Base-by-base conservation (phyloP, 2,329 filamentous ascomycete species). In the Ophiosphaerella korrae region DNA sequence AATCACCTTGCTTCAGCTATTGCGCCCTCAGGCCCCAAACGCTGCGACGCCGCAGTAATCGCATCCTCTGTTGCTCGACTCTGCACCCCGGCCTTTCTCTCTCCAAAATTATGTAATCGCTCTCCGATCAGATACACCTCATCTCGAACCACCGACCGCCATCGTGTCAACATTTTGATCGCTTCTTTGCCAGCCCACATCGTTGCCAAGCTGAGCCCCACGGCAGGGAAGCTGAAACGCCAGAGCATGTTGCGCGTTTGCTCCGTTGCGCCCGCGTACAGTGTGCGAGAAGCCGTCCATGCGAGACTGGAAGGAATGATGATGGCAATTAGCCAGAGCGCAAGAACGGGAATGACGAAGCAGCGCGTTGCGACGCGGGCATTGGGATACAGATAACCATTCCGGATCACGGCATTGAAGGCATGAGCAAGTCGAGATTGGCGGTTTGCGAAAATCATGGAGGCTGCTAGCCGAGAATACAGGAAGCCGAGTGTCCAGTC, bases 81-180 rank as follows among this genome's bases (percentile, higher is more conserved):
- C 42, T 57, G 53, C 26, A 42, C 26, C 11, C 47, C 50, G 24
- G 53, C 61, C 50, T 55, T 68, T 55, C 52, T 76, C 68, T 88
- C 87, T 2, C 91, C 90, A 75, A 97, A 96, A 73, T 99, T 99
- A 76, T 99, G 95, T 66, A 99, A 75, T 52, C 92, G 80, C 77
- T 99, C 93, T 2, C 94, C 94, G 67, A 97, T 94, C 38, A 99
- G 78, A 72, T 99, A 99, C 0, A 96, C 92, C 75, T 99, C 95
- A 72, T 99, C 95, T 34, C 91, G 82, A 40, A 99, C 91, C 50
- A 88, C 84, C 50, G 86, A 81, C 63, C 89, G 85, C 92, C 93
- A 97, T 16, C 84, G 78, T 40, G 84, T 82, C 44, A 94, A 82
- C 45, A 90, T 82, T 39, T 82, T 75, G 1, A 77, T 67, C 48